These are phyloP conservation scores for Acanthamoeba triangularis DNA, from an alignment of 208 protist genomes.

Conservation along the genomic window DNA sequence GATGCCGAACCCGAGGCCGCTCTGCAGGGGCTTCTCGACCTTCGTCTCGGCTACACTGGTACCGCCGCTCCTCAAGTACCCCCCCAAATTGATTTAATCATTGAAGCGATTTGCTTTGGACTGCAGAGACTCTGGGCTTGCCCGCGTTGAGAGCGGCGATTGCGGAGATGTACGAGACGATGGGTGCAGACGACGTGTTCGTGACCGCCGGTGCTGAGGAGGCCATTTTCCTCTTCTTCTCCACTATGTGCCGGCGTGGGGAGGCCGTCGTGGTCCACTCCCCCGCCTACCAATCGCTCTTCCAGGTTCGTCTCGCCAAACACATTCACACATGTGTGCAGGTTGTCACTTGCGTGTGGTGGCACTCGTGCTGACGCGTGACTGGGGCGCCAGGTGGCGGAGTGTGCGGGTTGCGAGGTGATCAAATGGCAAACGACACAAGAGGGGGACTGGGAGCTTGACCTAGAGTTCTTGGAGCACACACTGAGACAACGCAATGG, in stretches of 20 bases:
- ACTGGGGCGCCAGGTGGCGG: neutral
- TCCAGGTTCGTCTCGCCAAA: neutral
- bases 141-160: conserved; percentile 19
- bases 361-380: neutral
- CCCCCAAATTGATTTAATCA: neutral
- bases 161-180: conserved; percentile 1
- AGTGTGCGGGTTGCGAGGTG: conserved; percentile 48
- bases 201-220: conserved; percentile 56
- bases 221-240: conserved; percentile 70
- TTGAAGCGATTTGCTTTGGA: neutral
- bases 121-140: conserved; percentile 43
- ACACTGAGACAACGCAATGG: conserved; percentile 24
- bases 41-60: conserved; percentile 61
- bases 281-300: conserved; percentile 73
- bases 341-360: neutral
- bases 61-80: neutral
- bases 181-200: conserved; percentile 18
- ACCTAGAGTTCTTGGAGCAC: conserved; percentile 21
- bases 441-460: conserved; percentile 17
- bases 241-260: neutral
- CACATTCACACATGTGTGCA: neutral
- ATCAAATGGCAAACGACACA: conserved; percentile 54
- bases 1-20: conserved; percentile 7
- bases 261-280: conserved; percentile 67
- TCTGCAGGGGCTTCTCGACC: conserved; percentile 57